Conservation (phyloP, 1,284 basidiomycete genomes). For the Puccinia hordei region DNA sequence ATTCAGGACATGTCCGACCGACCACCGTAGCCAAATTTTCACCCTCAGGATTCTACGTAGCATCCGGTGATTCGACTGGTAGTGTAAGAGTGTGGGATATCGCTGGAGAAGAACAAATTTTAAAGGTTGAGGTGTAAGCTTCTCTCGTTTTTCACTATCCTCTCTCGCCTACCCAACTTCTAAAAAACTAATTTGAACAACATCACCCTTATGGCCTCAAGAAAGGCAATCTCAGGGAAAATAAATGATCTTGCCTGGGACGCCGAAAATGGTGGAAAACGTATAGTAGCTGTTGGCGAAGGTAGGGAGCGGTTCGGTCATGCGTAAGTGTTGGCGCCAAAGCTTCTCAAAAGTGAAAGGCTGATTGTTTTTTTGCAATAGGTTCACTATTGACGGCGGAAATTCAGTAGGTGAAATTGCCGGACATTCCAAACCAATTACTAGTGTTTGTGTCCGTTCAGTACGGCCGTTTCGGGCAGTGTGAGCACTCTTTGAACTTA, state of each 20-base stretch:
- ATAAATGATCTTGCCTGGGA: constrained; percentile 97
- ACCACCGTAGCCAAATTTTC: constrained; percentile 88
- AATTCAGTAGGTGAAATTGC: constrained; percentile 88
- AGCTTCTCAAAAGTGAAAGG: too few relatives aligned
- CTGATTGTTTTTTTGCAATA: constrained; percentile 72
- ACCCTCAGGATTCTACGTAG: constrained; percentile 91
- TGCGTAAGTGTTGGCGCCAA: constrained; percentile 29
- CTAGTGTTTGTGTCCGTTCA: constrained; percentile 84
- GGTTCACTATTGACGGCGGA: constrained; percentile 75
- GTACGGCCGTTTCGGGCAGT: constrained; percentile 89
- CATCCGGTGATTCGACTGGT: constrained; percentile 79
- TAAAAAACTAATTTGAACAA: not conserved
- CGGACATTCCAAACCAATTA: constrained; percentile 91
- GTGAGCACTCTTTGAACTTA: constrained; percentile 32
- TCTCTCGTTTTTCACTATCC: not conserved
- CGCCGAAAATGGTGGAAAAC: constrained; percentile 77
- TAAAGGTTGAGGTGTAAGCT: constrained; percentile 74
- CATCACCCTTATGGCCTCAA: not conserved
- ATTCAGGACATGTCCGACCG: constrained; percentile 78
- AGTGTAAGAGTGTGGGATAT: constrained; percentile 90
- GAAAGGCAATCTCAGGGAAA: constrained; percentile 74
- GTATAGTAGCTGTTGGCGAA: constrained; percentile 94
- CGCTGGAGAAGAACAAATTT: constrained; percentile 77
- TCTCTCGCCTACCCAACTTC: constrained; percentile 47
- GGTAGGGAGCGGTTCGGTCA: constrained; percentile 76